Evolutionary conservation across 2,329 filamentous ascomycete genomes (phyloP).

Genomic region (Venturia asperata): DNA sequence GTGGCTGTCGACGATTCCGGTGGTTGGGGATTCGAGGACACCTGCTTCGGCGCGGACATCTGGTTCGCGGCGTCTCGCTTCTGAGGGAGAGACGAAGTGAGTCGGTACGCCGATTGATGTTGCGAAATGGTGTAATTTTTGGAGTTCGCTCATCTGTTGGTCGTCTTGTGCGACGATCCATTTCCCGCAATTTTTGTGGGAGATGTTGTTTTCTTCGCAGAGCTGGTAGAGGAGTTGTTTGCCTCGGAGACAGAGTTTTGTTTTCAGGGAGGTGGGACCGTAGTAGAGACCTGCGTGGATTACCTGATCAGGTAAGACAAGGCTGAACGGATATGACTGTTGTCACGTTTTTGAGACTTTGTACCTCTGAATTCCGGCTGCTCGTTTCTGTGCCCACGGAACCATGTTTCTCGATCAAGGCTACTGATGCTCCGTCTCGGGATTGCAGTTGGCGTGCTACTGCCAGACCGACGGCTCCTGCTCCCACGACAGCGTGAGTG

Average conservation of each 20-base stretch:
- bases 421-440: slow-evolving; percentile 54
- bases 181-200: slow-evolving; percentile 71
- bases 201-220: slow-evolving; percentile 60
- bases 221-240: slow-evolving; percentile 71
- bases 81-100: slow-evolving; percentile 56
- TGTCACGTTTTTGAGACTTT: neutral
- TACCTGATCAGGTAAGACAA: slow-evolving; percentile 45
- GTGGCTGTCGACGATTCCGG: slow-evolving; percentile 87
- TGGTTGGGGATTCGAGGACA: slow-evolving; percentile 75
- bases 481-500: slow-evolving; percentile 61
- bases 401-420: slow-evolving; percentile 74
- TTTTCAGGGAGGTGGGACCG: slow-evolving; percentile 68
- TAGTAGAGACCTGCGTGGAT: slow-evolving; percentile 97
- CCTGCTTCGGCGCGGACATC: slow-evolving; percentile 64
- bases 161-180: slow-evolving; percentile 88
- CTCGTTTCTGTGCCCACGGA: slow-evolving; percentile 78
- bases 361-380: slow-evolving; percentile 77
- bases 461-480: slow-evolving; percentile 71
- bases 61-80: slow-evolving; percentile 62
- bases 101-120: slow-evolving; percentile 58
- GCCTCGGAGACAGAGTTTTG: slow-evolving; percentile 71
- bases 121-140: slow-evolving; percentile 50
- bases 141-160: slow-evolving; percentile 57
- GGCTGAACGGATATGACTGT: neutral
- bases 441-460: slow-evolving; percentile 65